Base-by-base conservation (phyloP, 2,329 filamentous ascomycete genomes). In the Chrysoporthe austroafricana region DNA sequence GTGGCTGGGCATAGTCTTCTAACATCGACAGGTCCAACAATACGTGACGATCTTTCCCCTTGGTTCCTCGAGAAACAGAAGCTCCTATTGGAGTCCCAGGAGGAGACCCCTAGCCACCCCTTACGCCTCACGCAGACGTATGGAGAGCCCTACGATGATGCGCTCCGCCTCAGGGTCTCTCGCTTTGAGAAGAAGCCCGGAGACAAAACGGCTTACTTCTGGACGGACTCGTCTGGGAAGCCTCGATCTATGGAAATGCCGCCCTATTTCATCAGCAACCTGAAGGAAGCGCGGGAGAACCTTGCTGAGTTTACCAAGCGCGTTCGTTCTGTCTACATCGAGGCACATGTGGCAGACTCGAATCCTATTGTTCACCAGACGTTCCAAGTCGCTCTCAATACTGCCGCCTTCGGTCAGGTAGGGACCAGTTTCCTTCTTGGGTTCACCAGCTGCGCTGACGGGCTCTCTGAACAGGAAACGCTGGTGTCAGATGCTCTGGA, bases 321-420 rank as follows among this genome's bases (percentile, higher is more conserved):
- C 26, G 48, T 52, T 11, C 48, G 48, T 52, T 52, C 48, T 52
- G 48, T 52, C 13, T 52, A 52, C 32, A 52, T 52, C 48, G 48
- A 52, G 48, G 26, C 48, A 26, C 21, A 26, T 4, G 26, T 21
- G 9, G 48, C 48, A 21, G 48, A 52, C 3, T 52, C 48, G 26
- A 52, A 52, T 21, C n/a, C 48, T 11, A 52, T 52, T 14, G 26
- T 52, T 26, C 21, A 21, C 48, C 4, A 52, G 11, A 52, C 48
- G 14, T 52, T 52, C 8, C 48, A 52, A 52, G 48, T 21, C 9
- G 48, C 48, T 26, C 48, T 52, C 21, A 4, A 13, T 1, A 26
- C 26, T 26, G 48, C 14, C n/a, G 48, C 48, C 48, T 52, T 26
- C 21, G 26, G 48, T 26, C 21, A 52, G 4, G 48, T 52, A 52